phyloP scores from a whole-genome alignment of 257 asterid genomes.

The Ocimum tenuiflorum region DNA sequence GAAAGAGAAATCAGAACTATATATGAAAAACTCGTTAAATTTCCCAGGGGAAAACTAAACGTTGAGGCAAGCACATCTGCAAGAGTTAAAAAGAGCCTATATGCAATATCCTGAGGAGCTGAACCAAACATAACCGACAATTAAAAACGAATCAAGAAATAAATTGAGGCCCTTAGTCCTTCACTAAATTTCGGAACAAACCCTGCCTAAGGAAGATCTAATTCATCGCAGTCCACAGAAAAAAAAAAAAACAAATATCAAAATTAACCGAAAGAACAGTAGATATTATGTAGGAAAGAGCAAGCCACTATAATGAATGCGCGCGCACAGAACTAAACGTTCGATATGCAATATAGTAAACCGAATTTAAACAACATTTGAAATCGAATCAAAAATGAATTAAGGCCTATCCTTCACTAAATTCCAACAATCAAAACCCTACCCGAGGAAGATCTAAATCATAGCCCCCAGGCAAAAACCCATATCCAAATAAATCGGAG shows the following conservation, averaged over 20 bases:
- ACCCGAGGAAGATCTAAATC: conserved; percentile 15
- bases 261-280: too few relatives aligned
- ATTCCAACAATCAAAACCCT: conserved; percentile 10
- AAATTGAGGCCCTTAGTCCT: neutral
- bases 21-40: neutral
- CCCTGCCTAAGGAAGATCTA: too few relatives aligned
- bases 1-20: neutral
- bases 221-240: too few relatives aligned
- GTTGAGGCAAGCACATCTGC: neutral
- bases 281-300: neutral
- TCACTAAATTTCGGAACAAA: too few relatives aligned
- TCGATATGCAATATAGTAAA: too few relatives aligned
- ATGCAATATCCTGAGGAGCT: conserved; percentile 9
- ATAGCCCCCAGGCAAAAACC: neutral
- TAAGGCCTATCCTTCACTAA: conserved; percentile 6
- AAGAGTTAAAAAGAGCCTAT: neutral
- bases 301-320: too few relatives aligned
- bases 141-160: too few relatives aligned
- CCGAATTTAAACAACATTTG: neutral
- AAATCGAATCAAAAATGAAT: neutral
- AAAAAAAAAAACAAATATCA: neutral
- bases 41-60: conserved; percentile 3
- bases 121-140: too few relatives aligned
- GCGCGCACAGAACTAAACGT: too few relatives aligned
- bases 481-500: neutral